These are phyloP conservation scores for Blastomyces percursus DNA, from an alignment of 2,329 filamentous ascomycete species.

Conservation along the genomic window DNA sequence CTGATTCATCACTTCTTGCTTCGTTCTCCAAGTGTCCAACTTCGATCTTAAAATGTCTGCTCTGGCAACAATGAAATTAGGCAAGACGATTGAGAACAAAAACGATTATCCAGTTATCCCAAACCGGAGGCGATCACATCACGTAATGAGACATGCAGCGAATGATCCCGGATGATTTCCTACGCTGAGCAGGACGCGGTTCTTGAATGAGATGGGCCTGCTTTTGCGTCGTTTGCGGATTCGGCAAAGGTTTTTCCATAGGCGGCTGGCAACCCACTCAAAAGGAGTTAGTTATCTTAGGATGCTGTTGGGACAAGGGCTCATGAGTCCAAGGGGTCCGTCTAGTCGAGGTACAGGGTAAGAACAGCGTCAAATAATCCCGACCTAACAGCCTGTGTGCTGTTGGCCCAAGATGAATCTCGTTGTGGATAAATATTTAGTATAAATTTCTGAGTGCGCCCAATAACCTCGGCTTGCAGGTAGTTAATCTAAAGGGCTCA, in stretches of 20 bases:
- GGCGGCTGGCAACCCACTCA: background rate
- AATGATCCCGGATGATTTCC: background rate
- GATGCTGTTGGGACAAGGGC: background rate
- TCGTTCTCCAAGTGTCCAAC: background rate
- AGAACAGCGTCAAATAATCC: slow-evolving; percentile 30
- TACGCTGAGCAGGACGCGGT: background rate
- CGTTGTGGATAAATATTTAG: slow-evolving; percentile 19
- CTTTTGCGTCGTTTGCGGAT: slow-evolving; percentile 7
- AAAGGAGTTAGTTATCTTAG: background rate
- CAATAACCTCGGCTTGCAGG: background rate
- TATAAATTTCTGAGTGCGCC: background rate
- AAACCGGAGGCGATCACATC: background rate
- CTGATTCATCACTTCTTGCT: background rate
- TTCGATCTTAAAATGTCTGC: background rate
- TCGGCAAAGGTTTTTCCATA: background rate
- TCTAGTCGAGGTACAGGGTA: slow-evolving; percentile 22
- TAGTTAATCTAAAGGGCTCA: too few relatives aligned
- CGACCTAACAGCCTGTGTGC: slow-evolving; percentile 30
- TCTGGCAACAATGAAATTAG: background rate
- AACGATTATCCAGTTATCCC: background rate
- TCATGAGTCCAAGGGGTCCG: background rate
- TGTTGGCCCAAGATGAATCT: slow-evolving; percentile 31
- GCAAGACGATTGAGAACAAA: background rate
- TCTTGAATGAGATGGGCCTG: background rate
- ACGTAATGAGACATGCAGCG: background rate